Conservation (phyloP, 2,329 filamentous ascomycete genomes). For the Hymenoscyphus fructigenus region DNA sequence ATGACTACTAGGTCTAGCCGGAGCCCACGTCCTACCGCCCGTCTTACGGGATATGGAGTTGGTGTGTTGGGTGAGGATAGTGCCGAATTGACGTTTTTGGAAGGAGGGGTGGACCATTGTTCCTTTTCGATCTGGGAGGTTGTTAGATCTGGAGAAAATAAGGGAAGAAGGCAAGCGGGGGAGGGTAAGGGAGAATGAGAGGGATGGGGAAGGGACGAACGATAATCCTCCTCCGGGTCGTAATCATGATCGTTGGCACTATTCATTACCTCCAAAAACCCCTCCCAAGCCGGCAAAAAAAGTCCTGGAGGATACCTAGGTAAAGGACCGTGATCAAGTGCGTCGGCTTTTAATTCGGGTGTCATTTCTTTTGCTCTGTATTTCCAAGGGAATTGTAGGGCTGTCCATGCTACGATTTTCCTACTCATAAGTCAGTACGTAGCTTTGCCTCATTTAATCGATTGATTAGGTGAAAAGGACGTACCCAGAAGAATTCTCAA, state of each 20-base stretch:
- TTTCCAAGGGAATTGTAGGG: slow-evolving; percentile 27
- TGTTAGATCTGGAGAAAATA: neutral
- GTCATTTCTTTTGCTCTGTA: slow-evolving; percentile 14
- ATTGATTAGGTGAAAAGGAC: neutral
- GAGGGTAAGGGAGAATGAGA: neutral
- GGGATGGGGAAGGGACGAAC: slow-evolving; percentile 13
- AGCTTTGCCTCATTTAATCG: neutral
- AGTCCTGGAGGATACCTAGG: slow-evolving; percentile 18
- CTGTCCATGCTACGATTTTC: slow-evolving; percentile 26
- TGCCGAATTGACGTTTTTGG: slow-evolving; percentile 22
- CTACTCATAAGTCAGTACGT: slow-evolving; percentile 12
- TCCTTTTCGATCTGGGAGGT: slow-evolving; percentile 22
- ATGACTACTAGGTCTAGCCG: slow-evolving; percentile 16
- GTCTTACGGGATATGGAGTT: slow-evolving; percentile 23
- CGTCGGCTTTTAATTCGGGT: slow-evolving; percentile 16
- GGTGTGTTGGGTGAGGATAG: slow-evolving; percentile 21
- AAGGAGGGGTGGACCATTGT: slow-evolving; percentile 26
- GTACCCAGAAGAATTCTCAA: slow-evolving; percentile 22
- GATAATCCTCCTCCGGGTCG: slow-evolving; percentile 26
- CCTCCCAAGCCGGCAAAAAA: slow-evolving; percentile 17
- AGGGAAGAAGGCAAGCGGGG: too few species aligned
- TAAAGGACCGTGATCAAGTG: slow-evolving; percentile 14
- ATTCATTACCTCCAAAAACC: slow-evolving; percentile 14
- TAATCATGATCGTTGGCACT: slow-evolving; percentile 21
- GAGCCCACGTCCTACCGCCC: slow-evolving; percentile 19